phyloP scores from a whole-genome alignment of 345 rosid species.

The Acer campestre region DNA sequence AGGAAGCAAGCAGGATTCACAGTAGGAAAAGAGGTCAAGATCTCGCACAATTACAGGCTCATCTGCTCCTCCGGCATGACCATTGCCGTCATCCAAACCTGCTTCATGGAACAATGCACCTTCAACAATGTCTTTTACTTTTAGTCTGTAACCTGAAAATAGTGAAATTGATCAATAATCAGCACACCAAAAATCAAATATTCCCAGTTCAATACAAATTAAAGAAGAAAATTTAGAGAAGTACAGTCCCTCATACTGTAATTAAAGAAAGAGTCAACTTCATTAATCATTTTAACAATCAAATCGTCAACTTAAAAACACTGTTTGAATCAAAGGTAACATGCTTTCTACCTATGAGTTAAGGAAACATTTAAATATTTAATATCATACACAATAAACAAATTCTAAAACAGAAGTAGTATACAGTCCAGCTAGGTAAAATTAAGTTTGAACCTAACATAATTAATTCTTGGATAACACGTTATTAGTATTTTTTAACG shows the following conservation, averaged over 20 bases:
- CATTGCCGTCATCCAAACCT: constrained; percentile 65
- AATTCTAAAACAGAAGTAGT: not conserved
- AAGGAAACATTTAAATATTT: not conserved
- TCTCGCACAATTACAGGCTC: constrained; percentile 91
- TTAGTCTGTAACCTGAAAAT: constrained; percentile 69
- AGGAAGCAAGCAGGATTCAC: constrained; percentile 92
- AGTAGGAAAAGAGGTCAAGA: constrained; percentile 83
- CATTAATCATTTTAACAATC: not conserved
- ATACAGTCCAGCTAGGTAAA: not conserved
- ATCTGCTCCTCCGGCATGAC: constrained; percentile 88
- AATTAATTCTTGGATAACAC: not conserved
- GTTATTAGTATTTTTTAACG: not conserved
- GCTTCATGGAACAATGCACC: constrained; percentile 95
- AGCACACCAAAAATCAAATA: not conserved
- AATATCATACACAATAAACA: not conserved
- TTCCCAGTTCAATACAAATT: not conserved
- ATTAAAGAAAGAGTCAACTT: not conserved
- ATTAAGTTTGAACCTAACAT: not conserved
- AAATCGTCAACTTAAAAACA: too few relatives aligned
- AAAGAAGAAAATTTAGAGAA: not conserved
- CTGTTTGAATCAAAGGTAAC: not conserved
- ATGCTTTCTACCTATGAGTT: not conserved
- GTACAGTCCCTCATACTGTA: not conserved
- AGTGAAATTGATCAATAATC: constrained; percentile 8
- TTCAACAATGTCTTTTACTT: constrained; percentile 72